Evolutionary conservation across 331 rosid species (phyloP).

Genomic region (Stylosanthes scabra): DNA sequence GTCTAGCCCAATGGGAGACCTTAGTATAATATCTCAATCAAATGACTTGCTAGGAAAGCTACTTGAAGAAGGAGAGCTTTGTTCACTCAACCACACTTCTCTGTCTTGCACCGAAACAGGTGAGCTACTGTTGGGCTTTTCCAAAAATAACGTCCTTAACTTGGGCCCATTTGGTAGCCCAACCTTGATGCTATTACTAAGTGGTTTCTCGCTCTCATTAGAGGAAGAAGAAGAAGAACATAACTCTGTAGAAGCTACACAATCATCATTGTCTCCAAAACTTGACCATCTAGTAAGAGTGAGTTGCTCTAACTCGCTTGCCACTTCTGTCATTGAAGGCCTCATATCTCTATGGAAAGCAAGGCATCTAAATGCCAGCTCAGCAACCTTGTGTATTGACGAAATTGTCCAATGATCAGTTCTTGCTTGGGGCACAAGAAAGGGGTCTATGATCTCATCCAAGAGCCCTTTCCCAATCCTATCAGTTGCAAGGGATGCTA

Average conservation of each 20-base stretch:
- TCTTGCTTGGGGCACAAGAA: conserved; percentile 38
- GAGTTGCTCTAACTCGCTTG: conserved; percentile 72
- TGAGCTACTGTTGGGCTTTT: conserved; percentile 50
- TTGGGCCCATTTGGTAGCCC: conserved; percentile 33
- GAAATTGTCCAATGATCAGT: conserved; percentile 56
- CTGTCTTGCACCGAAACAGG: conserved; percentile 76
- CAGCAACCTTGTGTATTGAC: conserved; percentile 71
- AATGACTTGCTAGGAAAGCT: conserved; percentile 64
- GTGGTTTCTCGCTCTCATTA: conserved; percentile 59
- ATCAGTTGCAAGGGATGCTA: conserved; percentile 74
- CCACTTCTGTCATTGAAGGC: conserved; percentile 92
- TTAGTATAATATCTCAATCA: conserved; percentile 46
- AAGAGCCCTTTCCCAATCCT: conserved; percentile 72
- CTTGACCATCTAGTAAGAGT: conserved; percentile 49
- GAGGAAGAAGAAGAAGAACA: conserved; percentile 64
- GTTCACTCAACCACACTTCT: conserved; percentile 74
- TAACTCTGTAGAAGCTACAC: conserved; percentile 49
- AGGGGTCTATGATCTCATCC: conserved; percentile 80
- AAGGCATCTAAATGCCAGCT: conserved; percentile 88
- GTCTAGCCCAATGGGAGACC: too few relatives aligned
- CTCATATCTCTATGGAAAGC: conserved; percentile 93
- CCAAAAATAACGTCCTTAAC: conserved; percentile 37
- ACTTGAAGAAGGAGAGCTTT: conserved; percentile 81
- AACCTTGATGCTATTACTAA: conserved; percentile 25
- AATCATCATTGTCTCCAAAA: conserved; percentile 46